Percentiles rank a stretch among this genome's conserved stretches.
Evolutionary conservation across 495 filamentous ascomycete species (phyloP).

Genomic region (Neurospora discreta): DNA sequence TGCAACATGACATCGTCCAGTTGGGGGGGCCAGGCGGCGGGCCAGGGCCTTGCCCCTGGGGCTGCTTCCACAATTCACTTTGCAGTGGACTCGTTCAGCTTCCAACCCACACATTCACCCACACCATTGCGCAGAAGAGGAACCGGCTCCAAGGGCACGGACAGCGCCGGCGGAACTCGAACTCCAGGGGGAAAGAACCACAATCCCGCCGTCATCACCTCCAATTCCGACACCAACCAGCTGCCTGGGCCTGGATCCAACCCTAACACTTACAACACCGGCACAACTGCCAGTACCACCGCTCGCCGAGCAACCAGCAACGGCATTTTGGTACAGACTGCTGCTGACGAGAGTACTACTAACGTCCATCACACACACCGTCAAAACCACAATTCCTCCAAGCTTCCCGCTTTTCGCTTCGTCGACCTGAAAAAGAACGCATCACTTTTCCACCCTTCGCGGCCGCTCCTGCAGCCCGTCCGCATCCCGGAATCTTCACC

Average conservation of each 20-base stretch:
- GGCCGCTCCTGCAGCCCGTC: conserved; percentile 15
- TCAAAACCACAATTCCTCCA: conserved; percentile 38
- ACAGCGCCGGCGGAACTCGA: neutral
- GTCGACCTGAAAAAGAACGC: conserved; percentile 35
- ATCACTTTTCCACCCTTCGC: conserved; percentile 17
- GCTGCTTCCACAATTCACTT: neutral
- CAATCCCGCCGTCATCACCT: neutral
- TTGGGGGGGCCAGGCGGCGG: neutral
- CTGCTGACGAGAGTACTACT: neutral
- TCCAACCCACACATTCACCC: neutral
- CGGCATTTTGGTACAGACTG: neutral
- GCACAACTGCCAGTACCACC: neutral
- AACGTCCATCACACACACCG: conserved; percentile 28
- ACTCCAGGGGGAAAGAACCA: neutral
- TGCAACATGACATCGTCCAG: neutral
- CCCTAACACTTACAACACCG: neutral
- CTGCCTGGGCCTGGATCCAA: neutral
- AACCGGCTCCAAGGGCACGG: neutral
- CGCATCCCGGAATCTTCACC: conserved; percentile 29
- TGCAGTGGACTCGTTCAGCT: neutral
- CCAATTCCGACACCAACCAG: conserved; percentile 9
- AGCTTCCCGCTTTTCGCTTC: conserved; percentile 38
- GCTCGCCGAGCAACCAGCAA: neutral
- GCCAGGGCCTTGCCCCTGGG: neutral
- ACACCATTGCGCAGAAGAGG: neutral